Base-by-base conservation (phyloP, 1,139 yeast genomes). In the Saccharomyces hybrid region DNA sequence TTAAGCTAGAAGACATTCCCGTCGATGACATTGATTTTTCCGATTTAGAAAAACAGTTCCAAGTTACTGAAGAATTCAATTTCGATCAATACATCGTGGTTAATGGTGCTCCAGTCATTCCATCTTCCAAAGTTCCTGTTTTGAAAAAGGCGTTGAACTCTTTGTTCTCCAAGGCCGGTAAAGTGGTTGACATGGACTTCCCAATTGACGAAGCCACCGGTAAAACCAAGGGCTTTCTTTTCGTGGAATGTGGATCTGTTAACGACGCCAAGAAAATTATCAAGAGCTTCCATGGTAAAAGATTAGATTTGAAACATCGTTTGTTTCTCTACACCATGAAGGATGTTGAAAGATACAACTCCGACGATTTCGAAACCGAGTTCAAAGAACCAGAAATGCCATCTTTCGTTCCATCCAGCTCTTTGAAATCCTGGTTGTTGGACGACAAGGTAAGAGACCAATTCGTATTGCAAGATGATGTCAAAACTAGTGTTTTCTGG, bases 41-140 rank as follows among this genome's bases (percentile, higher is more conserved):
- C 57, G 99, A 91, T 71, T 79, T 91, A 67, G 97, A 91, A 71
- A 84, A 80, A 58, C 78, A 88, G 73, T 90, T 79, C 71, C 75
- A 82, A 41, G 84, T 88, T 54, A 19, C 31, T 9, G 76, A 76
- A 47, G 83, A 82, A 59, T 75, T 79, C 60, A 83, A 85, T 46
- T 78, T 88, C 56, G 97, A 89, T 67, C 82, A 81, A 66, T 91
- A 83, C 69, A 83, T 93, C 56, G 88, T 93, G 29, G 86, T 90
- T 52, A 98, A 90, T 70, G 99, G 99, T 50, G 93, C 96, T 5
- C 99, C 99, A 61, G 78, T 89, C 60, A 96, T 96, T 26, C 97
- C 97, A 54, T 96, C 86, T 68, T 73, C 89, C 54, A 95, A 95
- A 74, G 88, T 84, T 48, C 88, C 90, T 50, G 84, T 88, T 54